Evolutionary conservation across 2,329 filamentous ascomycete species (phyloP), one percentile per base, ranked within the genome.

Genomic region (Magnaporthiopsis incrustans): DNA sequence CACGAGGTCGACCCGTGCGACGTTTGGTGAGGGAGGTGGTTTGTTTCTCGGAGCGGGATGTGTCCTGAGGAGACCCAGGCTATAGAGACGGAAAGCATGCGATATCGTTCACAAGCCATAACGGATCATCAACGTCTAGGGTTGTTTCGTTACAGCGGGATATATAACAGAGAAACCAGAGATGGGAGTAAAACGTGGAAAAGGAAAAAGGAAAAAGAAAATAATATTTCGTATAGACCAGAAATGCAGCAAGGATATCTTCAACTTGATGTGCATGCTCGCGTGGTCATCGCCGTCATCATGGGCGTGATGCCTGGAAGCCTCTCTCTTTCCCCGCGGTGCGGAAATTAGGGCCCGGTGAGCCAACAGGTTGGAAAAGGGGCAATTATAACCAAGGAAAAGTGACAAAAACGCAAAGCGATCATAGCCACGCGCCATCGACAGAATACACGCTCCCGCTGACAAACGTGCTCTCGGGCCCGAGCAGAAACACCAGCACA

Each of bases 1-100:
- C 87, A 91, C 73, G 82, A 85, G 69, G 92, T 99, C 32, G 80
- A 84, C 61, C 91, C 93, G 2, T 87, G 91, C 66, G 91, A 97
- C 77, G 93, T 99, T 63, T 97, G 90, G 88, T 93, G 75, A 81
- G 35, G 14, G 32, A 2, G 35, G 25, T 22, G 27, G n/a, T 38
- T 38, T 38, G 35, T 10, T 38, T 38, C 35, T 38, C 14, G 35
- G 3, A 38, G 8, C n/a, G 35, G 8, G 14, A 38, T 11, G 35
- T 38, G 14, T 38, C 10, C 2, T 15, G 38, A 18, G 38, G 10
- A 44, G 8, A 15, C 38, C 15, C 0, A 15, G 38, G 38, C 6
- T 22, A 35, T 11, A 35, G 12, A 33, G 10, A 33, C 7, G 32
- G 27, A 33, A 12, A 12, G 33, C 8, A 35, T 3, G 1, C 11